Evolutionary conservation across 805 yeast genomes (phyloP).

Genomic region (Priceomyces fermenticarens): DNA sequence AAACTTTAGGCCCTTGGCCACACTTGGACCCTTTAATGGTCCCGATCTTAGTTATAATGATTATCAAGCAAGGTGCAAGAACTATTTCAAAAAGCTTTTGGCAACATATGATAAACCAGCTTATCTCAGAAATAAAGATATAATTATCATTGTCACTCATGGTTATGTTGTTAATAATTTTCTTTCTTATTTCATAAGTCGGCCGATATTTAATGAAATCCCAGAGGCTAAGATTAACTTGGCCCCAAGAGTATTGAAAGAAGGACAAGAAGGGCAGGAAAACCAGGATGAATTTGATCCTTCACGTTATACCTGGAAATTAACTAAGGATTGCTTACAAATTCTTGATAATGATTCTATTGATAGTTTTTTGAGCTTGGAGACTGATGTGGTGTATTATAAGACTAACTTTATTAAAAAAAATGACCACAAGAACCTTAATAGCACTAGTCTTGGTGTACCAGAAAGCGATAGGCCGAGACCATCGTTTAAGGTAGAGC

Average conservation of each 20-base stretch:
- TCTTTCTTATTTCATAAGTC: constrained; percentile 38
- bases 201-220: constrained; percentile 44
- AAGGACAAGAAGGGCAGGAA: constrained; percentile 6
- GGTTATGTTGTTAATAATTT: constrained; percentile 41
- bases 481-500: constrained; percentile 32
- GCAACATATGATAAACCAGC: constrained; percentile 41
- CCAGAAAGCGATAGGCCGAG: constrained; percentile 22
- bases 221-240: constrained; percentile 37
- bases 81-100: constrained; percentile 37
- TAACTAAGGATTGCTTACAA: constrained; percentile 31
- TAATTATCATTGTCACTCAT: constrained; percentile 38
- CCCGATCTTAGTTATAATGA: constrained; percentile 37
- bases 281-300: constrained; percentile 13
- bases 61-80: constrained; percentile 36
- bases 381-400: constrained; percentile 42
- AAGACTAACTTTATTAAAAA: constrained; percentile 40
- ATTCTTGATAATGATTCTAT: constrained; percentile 21
- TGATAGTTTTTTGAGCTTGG: constrained; percentile 33
- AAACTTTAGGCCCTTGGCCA: constrained; percentile 41
- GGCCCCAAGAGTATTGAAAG: constrained; percentile 20
- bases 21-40: constrained; percentile 43
- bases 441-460: constrained; percentile 2
- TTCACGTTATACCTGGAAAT: constrained; percentile 25
- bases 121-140: constrained; percentile 28
- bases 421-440: constrained; percentile 11